Evolutionary conservation across 1,284 basidiomycete species (phyloP).

Genomic region (Sphaerobolus stellatus): DNA sequence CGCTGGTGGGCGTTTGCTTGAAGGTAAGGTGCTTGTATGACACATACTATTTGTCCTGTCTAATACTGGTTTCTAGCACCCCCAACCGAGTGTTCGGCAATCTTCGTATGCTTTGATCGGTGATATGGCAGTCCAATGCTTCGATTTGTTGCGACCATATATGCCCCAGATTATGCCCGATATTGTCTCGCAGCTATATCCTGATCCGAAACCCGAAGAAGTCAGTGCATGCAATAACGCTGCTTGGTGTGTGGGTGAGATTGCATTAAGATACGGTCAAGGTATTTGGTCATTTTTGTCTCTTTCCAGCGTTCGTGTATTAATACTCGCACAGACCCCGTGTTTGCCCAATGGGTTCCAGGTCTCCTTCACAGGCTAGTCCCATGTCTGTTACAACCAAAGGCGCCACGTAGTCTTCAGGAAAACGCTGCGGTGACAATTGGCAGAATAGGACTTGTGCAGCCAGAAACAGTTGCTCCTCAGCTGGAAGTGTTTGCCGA

Average conservation of each 20-base stretch:
- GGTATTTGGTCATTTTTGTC: conserved; percentile 45
- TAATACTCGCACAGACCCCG: conserved; percentile 48
- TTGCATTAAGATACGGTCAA: conserved; percentile 83
- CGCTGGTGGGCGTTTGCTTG: conserved; percentile 80
- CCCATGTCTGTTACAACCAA: conserved; percentile 88
- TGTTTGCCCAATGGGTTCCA: conserved; percentile 87
- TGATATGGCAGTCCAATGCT: conserved; percentile 96
- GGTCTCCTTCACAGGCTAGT: conserved; percentile 87
- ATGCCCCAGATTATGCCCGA: conserved; percentile 89
- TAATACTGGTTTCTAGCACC: conserved; percentile 50
- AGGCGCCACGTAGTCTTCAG: conserved; percentile 90
- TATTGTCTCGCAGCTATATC: conserved; percentile 86
- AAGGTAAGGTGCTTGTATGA: conserved; percentile 40
- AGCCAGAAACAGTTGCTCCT: conserved; percentile 85
- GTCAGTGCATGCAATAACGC: conserved; percentile 99
- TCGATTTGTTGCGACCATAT: conserved; percentile 78
- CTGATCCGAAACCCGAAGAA: conserved; percentile 88
- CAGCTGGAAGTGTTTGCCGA: conserved; percentile 90
- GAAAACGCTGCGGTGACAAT: conserved; percentile 99
- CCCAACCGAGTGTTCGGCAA: conserved; percentile 92
- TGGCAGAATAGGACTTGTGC: conserved; percentile 92
- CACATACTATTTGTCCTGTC: background rate
- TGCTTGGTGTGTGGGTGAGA: conserved; percentile 99
- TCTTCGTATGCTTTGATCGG: conserved; percentile 97
- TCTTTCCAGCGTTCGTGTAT: background rate